Evolutionary conservation across 169 alveolate species (phyloP).

Genomic region (Cyclospora cayetanensis): DNA sequence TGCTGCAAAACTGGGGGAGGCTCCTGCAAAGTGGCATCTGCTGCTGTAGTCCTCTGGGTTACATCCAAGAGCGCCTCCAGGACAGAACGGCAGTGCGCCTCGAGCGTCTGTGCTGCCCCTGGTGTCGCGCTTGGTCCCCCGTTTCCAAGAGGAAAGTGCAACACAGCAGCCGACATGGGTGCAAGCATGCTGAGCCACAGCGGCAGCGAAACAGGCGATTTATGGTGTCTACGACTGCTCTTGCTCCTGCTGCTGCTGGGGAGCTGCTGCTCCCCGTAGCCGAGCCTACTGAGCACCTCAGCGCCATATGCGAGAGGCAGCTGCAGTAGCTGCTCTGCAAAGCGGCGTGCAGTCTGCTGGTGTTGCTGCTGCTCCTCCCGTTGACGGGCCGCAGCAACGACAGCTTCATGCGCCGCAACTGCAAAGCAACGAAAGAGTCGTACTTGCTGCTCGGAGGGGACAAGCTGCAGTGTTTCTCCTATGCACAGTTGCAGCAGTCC

Average conservation of each 20-base stretch:
- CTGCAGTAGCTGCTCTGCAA: constrained; percentile 34
- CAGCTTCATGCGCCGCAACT: constrained; percentile 26
- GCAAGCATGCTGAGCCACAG: constrained; percentile 26
- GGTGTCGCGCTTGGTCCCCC: constrained; percentile 3
- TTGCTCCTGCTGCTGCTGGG: constrained; percentile 30
- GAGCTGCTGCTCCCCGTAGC: not conserved
- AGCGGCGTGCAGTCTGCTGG: not conserved
- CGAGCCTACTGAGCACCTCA: not conserved
- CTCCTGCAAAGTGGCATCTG: not conserved
- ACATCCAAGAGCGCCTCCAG: not conserved
- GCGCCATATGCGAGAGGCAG: constrained; percentile 16
- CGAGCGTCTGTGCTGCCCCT: constrained; percentile 11
- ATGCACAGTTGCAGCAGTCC: constrained; percentile 9
- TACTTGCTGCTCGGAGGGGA: constrained; percentile 20
- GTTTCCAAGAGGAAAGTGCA: not conserved
- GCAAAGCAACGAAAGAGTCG: constrained; percentile 49
- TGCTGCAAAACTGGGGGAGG: not conserved
- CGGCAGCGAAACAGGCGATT: not conserved
- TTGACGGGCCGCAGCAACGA: not conserved
- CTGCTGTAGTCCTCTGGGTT: not conserved
- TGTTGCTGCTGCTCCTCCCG: constrained; percentile 37
- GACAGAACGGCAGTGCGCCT: not conserved
- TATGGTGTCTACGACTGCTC: not conserved
- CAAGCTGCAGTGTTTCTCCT: not conserved
- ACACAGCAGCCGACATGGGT: constrained; percentile 36